These are phyloP conservation scores for Aspergillus sp. DNA, from an alignment of 2,329 filamentous ascomycete species.

Conservation along the genomic window DNA sequence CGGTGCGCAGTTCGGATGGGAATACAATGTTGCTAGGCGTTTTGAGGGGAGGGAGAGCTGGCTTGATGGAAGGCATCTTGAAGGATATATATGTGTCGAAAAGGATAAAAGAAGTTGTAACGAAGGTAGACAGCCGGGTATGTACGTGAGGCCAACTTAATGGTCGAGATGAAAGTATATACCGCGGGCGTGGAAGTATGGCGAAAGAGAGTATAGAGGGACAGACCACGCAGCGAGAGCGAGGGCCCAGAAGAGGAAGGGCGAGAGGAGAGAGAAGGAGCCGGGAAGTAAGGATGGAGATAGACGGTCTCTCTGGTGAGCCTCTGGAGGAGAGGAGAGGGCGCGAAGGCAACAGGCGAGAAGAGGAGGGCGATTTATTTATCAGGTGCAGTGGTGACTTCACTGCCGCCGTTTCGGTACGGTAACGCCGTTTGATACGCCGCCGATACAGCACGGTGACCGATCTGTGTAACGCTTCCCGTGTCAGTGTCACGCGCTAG, in stretches of 20 bases:
- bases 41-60: conserved; percentile 41
- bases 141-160: neutral
- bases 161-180: neutral
- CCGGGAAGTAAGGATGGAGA: neutral
- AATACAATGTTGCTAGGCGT: conserved; percentile 46
- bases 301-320: conserved; percentile 2
- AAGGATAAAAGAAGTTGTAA: neutral
- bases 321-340: conserved; percentile 7
- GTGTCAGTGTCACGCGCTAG: conserved; percentile 18
- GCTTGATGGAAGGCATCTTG: conserved; percentile 35
- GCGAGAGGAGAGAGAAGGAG: neutral
- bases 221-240: neutral
- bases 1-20: conserved; percentile 61
- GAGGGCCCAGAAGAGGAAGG: neutral
- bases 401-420: conserved; percentile 7
- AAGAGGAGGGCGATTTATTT: conserved; percentile 16
- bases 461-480: conserved; percentile 3
- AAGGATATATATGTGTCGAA: neutral
- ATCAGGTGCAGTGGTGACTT: conserved; percentile 10
- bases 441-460: conserved; percentile 9
- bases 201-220: conserved; percentile 6
- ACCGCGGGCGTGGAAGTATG: conserved; percentile 12
- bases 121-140: neutral
- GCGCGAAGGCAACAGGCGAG: conserved; percentile 1
- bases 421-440: conserved; percentile 10